Evolutionary conservation across 805 yeast species (phyloP), one percentile per base, ranked within the genome.

Genomic region (Ogataea minuta): DNA sequence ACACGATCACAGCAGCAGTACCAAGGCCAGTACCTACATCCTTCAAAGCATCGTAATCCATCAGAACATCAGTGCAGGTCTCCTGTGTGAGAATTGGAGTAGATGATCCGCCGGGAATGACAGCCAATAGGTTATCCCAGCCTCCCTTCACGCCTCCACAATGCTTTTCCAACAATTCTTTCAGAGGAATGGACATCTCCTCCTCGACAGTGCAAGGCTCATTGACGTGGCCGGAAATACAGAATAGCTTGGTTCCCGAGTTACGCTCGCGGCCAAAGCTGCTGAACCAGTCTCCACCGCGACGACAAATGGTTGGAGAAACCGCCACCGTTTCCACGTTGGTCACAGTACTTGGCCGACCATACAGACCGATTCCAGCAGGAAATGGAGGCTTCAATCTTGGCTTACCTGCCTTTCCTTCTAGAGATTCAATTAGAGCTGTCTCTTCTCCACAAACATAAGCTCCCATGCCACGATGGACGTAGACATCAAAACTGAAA

Each of bases 351-450:
- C 90, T 78, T 50, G 95, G 95, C 64, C 95, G 77, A 57, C 95
- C 95, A 53, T 84, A 87, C 40, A 87, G 71, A 56, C 95, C 95
- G 43, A 86, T 91, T 57, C 95, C 95, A 24, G 95, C 95, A 24
- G 95, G 95, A 77, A 87, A 87, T 49, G 95, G 95, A 25, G 95
- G 95, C 78, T 87, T 87, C 63, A 87, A 75, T 67, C 95, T 79
- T 52, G 95, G 95, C 67, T 87, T 87, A 50, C 95, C 95, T 42
- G 93, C 95, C 66, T 87, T 87, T 54, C 95, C 95, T 68, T 87
- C 95, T 39, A 87, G 70, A 3, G 90, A 81, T 69, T 87, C 95
- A 59, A 87, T 85, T 60, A 87, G 69, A 4, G 95, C 89, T 29
- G 95, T 87, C 67, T 87, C 95, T 67, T 87, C 95, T 56, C 95